These are phyloP conservation scores for Falciphora oryzae DNA, from an alignment of 2,329 filamentous ascomycete genomes.

Conservation along the genomic window DNA sequence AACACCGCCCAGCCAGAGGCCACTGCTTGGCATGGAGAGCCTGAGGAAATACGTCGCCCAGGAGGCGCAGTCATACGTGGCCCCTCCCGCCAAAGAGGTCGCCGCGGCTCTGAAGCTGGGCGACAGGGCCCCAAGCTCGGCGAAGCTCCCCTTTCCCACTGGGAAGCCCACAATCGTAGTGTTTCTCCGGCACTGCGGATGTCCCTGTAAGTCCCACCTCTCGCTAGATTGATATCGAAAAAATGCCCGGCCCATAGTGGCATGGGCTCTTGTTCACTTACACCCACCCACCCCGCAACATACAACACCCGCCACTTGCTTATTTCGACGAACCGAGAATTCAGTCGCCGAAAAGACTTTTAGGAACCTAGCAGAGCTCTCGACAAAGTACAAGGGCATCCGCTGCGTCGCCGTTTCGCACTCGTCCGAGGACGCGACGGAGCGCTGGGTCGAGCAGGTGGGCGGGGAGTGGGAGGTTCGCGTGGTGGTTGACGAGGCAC, in stretches of 20 bases:
- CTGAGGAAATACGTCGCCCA: neutral
- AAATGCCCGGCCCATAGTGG: neutral
- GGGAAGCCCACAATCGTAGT: conserved; percentile 55
- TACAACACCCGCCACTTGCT: neutral
- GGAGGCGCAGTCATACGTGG: conserved; percentile 36
- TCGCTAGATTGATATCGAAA: neutral
- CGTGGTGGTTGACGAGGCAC: conserved; percentile 54
- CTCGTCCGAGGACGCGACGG: conserved; percentile 45
- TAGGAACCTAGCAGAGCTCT: conserved; percentile 44
- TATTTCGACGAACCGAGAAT: neutral
- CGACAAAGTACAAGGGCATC: conserved; percentile 40
- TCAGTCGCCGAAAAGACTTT: conserved; percentile 65
- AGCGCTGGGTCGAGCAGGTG: conserved; percentile 50
- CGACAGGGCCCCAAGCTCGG: conserved; percentile 47
- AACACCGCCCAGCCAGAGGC: neutral
- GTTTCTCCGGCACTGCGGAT: conserved; percentile 69
- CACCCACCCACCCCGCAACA: neutral
- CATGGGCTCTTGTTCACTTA: neutral
- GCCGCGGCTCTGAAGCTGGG: conserved; percentile 46
- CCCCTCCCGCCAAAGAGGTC: conserved; percentile 35
- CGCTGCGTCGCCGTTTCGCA: conserved; percentile 60
- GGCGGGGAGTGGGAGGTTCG: conserved; percentile 52
- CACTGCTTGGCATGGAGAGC: neutral
- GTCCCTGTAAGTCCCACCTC: conserved; percentile 53
- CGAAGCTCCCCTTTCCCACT: conserved; percentile 45